Percentiles rank a stretch among this genome's conserved stretches.
These are phyloP conservation scores for Hygrophila difformis DNA, from an alignment of 257 asterid species.

Conservation along the genomic window DNA sequence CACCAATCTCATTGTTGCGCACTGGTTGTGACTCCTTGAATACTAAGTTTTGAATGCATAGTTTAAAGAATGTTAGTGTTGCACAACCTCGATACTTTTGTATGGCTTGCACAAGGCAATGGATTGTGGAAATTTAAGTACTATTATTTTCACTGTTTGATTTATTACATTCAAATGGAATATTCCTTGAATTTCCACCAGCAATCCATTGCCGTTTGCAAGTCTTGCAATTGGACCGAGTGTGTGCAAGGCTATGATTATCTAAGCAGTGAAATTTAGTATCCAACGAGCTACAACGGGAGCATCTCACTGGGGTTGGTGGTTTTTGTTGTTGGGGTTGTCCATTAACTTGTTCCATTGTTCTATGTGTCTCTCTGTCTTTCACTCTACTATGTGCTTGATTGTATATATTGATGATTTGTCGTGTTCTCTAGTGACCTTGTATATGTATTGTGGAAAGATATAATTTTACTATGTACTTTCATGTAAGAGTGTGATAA, in stretches of 20 bases:
- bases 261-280: conserved; percentile 28
- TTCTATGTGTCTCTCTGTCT: not conserved
- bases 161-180: conserved; percentile 26
- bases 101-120: conserved; percentile 11
- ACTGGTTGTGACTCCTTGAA: conserved; percentile 7
- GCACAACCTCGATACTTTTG: conserved; percentile 10
- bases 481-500: conserved; percentile 11
- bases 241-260: conserved; percentile 25
- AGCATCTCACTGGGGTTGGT: conserved; percentile 21
- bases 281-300: conserved; percentile 24
- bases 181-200: conserved; percentile 30
- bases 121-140: conserved; percentile 4
- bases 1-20: not conserved
- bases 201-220: conserved; percentile 34
- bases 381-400: conserved; percentile 5
- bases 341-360: conserved; percentile 19
- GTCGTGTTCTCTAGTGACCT: no score
- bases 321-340: conserved; percentile 15
- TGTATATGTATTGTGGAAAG: no score
- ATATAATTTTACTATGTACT: no score
- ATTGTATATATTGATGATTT: not conserved
- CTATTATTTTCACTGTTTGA: not conserved
- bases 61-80: not conserved
- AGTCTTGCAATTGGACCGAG: conserved; percentile 29
- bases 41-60: not conserved